phyloP scores from a whole-genome alignment of 2,329 filamentous ascomycete species.

The Pseudopithomyces chartarum region DNA sequence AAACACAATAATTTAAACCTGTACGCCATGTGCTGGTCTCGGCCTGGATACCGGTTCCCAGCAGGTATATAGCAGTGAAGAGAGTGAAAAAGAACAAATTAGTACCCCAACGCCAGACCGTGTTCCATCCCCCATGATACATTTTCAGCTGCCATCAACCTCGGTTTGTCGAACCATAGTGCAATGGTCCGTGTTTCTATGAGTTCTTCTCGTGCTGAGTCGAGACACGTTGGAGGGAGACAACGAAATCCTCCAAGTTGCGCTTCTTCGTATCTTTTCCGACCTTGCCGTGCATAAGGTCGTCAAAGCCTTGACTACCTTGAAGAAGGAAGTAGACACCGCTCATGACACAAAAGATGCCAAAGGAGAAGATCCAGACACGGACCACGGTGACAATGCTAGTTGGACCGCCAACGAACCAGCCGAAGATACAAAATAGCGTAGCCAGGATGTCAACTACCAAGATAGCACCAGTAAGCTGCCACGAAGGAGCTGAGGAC shows the following conservation, averaged over 20 bases:
- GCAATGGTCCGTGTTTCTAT: constrained; percentile 50
- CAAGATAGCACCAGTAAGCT: constrained; percentile 77
- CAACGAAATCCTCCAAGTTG: constrained; percentile 87
- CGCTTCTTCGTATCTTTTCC: constrained; percentile 84
- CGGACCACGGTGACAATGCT: constrained; percentile 84
- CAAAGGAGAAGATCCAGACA: constrained; percentile 91
- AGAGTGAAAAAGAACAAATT: background rate
- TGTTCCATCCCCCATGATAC: background rate
- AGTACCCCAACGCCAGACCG: background rate
- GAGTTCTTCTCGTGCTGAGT: constrained; percentile 89
- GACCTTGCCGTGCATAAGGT: constrained; percentile 90
- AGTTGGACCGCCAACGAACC: constrained; percentile 72
- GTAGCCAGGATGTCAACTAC: constrained; percentile 84
- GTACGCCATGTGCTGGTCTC: constrained; percentile 13
- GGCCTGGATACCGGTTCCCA: background rate
- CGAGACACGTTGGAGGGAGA: constrained; percentile 86
- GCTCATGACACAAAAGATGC: constrained; percentile 83
- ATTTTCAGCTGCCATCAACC: background rate
- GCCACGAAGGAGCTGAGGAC: constrained; percentile 87
- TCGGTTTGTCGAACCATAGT: constrained; percentile 12
- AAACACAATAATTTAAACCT: background rate
- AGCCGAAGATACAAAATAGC: constrained; percentile 84
- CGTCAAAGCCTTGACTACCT: constrained; percentile 81
- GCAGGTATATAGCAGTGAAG: constrained; percentile 6
- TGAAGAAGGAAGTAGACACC: constrained; percentile 80